Percentiles rank a stretch among this genome's conserved stretches.
These are phyloP conservation scores for Neurospora intermedia DNA, from an alignment of 495 filamentous ascomycete genomes.

Conservation along the genomic window DNA sequence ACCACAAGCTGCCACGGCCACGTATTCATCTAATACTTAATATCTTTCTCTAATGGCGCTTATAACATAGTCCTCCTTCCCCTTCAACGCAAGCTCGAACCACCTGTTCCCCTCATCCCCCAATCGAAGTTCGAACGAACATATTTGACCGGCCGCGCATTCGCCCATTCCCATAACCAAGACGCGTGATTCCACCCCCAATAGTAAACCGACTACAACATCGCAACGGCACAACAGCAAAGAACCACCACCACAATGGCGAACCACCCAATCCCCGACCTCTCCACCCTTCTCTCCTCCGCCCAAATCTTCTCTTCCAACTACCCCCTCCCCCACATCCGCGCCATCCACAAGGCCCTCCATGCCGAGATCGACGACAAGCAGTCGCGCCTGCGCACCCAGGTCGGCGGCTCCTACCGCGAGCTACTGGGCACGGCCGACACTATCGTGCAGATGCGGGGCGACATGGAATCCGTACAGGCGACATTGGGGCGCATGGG, in stretches of 20 bases:
- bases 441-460: slow-evolving; percentile 80
- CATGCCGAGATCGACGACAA: slow-evolving; percentile 58
- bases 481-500: slow-evolving; percentile 59
- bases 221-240: neutral
- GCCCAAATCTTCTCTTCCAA: slow-evolving; percentile 65
- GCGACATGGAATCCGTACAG: slow-evolving; percentile 64
- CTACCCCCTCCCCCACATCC: slow-evolving; percentile 53
- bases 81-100: neutral
- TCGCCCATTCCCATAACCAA: neutral
- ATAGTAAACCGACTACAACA: too few relatives aligned
- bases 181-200: too few relatives aligned
- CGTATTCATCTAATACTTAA: neutral
- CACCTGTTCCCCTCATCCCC: neutral
- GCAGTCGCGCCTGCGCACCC: slow-evolving; percentile 74
- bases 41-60: neutral
- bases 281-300: slow-evolving; percentile 46
- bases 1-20: neutral
- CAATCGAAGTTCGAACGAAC: neutral
- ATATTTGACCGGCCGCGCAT: neutral
- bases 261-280: slow-evolving; percentile 22
- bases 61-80: neutral
- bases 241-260: slow-evolving; percentile 13
- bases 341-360: slow-evolving; percentile 42
- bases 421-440: slow-evolving; percentile 89
- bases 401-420: slow-evolving; percentile 90